phyloP scores from a whole-genome alignment of 345 rosid species.

The Durio zibethinus region DNA sequence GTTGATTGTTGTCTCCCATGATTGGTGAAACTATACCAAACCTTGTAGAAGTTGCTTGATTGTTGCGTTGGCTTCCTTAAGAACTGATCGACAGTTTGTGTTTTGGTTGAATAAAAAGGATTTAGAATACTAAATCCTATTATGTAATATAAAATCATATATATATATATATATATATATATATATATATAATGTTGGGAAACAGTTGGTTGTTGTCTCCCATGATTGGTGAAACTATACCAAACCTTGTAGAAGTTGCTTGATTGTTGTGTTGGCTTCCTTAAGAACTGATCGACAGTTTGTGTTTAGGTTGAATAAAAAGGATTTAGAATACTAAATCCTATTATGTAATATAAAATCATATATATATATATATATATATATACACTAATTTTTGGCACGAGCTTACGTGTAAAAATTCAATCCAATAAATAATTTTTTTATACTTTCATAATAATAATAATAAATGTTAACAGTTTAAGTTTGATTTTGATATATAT shows the following conservation, averaged over 20 bases:
- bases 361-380: too few relatives aligned
- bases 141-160: too few relatives aligned
- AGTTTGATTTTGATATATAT: too few relatives aligned
- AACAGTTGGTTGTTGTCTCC: slow-evolving; percentile 39
- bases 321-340: not conserved
- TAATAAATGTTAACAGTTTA: too few relatives aligned
- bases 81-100: not conserved
- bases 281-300: not conserved
- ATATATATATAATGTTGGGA: slow-evolving; percentile 59
- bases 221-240: slow-evolving; percentile 23
- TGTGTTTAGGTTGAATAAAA: not conserved
- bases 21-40: slow-evolving; percentile 17
- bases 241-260: not conserved
- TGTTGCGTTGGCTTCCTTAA: not conserved
- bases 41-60: not conserved
- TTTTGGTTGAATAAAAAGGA: not conserved
- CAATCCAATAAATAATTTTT: too few relatives aligned
- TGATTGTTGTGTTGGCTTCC: not conserved
- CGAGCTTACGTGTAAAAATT: too few relatives aligned
- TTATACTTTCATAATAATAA: too few relatives aligned
- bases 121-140: not conserved
- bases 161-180: too few relatives aligned
- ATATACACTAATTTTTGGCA: too few relatives aligned
- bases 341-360: not conserved
- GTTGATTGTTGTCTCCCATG: slow-evolving; percentile 32